Evolutionary conservation across 129 eudicot genomes (phyloP), one percentile per base, ranked within the genome.

Genomic region (Silybum marianum): DNA sequence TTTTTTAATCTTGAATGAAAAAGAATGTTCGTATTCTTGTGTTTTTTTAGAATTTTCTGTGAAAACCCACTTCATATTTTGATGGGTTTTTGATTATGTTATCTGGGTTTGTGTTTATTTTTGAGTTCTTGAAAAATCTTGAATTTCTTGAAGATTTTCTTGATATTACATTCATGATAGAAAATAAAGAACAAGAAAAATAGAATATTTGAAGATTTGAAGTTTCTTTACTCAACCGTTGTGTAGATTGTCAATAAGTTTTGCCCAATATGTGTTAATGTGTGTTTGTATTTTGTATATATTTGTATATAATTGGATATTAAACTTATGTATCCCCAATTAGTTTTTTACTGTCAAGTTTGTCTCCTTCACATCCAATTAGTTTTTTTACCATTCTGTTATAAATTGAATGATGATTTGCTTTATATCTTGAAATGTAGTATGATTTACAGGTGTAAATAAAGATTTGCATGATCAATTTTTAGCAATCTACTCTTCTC

Each of bases 71-170:
- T 78, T 78, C 28, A 60, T 19, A 44, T 62, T 6, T 78, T 24
- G 83, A 79, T 74, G 70, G 87, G 60, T 39, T 78, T 84, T 63
- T 70, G 18, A 71, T 78, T 78, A n/a, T 83, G 4, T 30, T 12
- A 83, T 74, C 1, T 67, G 80, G 80, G 85, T 4, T 74, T 74
- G 62, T 44, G 32, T 74, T 21, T 1, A 24, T 63, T 83, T 83
- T 44, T 44, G 81, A 48, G 40, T 82, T 62, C 14, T 12, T 14
- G 30, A 69, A 71, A 7, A 71, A 54, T 76, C 38, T 83, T 71
- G 25, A 6, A 74, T 71, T 42, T 78, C 62, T 84, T 44, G 60
- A 78, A 25, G 18, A 40, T 71, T 69, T 54, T 75, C 34, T 81
- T 69, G 73, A 48, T 67, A 32, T 78, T 78, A 58, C 12, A 40